Percentiles rank a stretch among this genome's conserved stretches.
Conservation (phyloP, 1,139 yeast species). For the Blastobotrys proliferans region DNA sequence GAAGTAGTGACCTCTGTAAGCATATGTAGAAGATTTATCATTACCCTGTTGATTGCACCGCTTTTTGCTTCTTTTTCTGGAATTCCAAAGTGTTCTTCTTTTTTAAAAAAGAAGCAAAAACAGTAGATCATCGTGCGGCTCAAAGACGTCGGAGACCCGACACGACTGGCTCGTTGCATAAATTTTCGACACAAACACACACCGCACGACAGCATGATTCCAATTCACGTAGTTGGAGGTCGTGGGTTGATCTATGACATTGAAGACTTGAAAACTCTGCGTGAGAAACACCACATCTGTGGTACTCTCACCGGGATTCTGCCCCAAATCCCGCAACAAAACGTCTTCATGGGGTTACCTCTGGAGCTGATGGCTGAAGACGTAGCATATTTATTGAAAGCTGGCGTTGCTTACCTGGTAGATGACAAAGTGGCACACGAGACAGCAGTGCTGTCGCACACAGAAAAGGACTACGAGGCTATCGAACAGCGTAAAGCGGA, state of each 20-base stretch:
- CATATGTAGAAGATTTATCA: neutral
- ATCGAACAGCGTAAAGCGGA: conserved; percentile 16
- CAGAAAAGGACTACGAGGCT: conserved; percentile 16
- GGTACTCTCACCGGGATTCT: conserved; percentile 82
- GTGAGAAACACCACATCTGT: conserved; percentile 52
- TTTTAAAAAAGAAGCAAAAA: neutral
- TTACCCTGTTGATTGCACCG: neutral
- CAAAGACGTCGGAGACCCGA: too few relatives aligned
- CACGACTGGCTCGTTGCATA: too few relatives aligned
- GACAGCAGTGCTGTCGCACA: conserved; percentile 24
- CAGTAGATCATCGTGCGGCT: neutral
- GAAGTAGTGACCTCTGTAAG: conserved; percentile 11
- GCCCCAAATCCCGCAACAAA: conserved; percentile 88
- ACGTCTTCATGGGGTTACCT: conserved; percentile 79
- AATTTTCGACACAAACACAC: neutral
- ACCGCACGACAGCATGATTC: conserved; percentile 18
- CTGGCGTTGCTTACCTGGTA: conserved; percentile 32
- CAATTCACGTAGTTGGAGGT: conserved; percentile 42
- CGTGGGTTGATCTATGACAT: conserved; percentile 53
- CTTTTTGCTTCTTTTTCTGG: too few relatives aligned
- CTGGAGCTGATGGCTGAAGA: conserved; percentile 71
- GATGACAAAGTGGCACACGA: conserved; percentile 33
- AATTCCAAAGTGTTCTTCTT: too few relatives aligned
- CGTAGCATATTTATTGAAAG: conserved; percentile 53
- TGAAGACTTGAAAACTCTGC: conserved; percentile 47